A percentile compares a stretch with the other conserved stretches of the same genome.
phyloP scores from a whole-genome alignment of 768 basidiomycete species.

The Amanita phalloides region DNA sequence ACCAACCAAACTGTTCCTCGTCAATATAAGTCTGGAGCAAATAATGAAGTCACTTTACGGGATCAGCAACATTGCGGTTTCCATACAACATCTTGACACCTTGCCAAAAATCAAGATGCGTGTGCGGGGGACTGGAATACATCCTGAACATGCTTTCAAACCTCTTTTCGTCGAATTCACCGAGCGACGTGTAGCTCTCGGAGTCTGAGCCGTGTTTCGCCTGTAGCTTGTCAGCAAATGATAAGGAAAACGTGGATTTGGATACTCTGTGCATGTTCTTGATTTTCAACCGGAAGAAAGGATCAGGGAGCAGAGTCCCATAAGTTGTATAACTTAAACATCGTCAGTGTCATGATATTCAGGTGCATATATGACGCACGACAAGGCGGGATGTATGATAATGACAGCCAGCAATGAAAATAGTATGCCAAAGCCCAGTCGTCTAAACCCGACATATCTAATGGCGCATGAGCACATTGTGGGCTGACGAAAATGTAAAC shows the following conservation, averaged over 20 bases:
- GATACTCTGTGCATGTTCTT: constrained; percentile 27
- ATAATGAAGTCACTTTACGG: constrained; percentile 13
- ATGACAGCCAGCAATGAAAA: constrained; percentile 24
- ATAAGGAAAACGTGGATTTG: background rate
- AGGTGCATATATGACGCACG: constrained; percentile 18
- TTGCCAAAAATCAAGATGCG: constrained; percentile 26
- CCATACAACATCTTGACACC: constrained; percentile 29
- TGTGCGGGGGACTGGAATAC: constrained; percentile 29
- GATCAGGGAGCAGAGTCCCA: constrained; percentile 28
- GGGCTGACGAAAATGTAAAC: constrained; percentile 6
- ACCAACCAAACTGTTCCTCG: constrained; percentile 27
- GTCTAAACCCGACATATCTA: constrained; percentile 27
- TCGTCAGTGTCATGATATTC: background rate
- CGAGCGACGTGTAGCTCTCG: constrained; percentile 23
- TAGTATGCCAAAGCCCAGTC: constrained; percentile 25
- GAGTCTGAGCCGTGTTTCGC: constrained; percentile 34
- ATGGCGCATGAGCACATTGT: background rate
- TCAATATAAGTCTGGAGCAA: background rate
- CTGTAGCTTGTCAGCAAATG: constrained; percentile 11
- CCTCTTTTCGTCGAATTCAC: constrained; percentile 27
- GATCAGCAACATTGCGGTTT: constrained; percentile 27
- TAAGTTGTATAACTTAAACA: constrained; percentile 22
- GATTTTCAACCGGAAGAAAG: constrained; percentile 30
- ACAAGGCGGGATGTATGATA: constrained; percentile 28
- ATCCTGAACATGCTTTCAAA: constrained; percentile 30